Conservation (phyloP, 805 yeast species). For the Debaryomyces hansenii region DNA sequence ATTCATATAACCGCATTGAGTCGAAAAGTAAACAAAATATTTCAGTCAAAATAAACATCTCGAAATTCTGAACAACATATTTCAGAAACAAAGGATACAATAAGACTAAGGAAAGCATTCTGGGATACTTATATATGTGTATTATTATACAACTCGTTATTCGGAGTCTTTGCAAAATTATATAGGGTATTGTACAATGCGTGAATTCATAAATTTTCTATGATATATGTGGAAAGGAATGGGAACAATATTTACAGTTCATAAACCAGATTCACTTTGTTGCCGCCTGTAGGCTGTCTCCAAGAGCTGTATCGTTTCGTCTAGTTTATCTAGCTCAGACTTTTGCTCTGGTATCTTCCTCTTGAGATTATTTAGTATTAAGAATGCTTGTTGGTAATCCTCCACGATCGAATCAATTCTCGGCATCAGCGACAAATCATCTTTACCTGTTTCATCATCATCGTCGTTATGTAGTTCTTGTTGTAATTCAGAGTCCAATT, state of each 20-base stretch:
- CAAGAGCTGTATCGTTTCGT: conserved; percentile 29
- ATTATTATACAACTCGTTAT: background rate
- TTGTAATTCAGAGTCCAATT: conserved; percentile 9
- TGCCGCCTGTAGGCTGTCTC: conserved; percentile 19
- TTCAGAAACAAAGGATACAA: background rate
- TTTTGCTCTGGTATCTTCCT: conserved; percentile 34
- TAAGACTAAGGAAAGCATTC: background rate
- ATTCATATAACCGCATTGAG: conserved; percentile 5
- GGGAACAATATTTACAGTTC: background rate
- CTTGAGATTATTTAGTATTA: conserved; percentile 33
- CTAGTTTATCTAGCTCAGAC: conserved; percentile 34
- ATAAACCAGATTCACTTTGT: background rate
- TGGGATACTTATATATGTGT: background rate
- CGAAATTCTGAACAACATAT: background rate
- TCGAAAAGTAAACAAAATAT: conserved; percentile 4
- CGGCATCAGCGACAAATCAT: conserved; percentile 11
- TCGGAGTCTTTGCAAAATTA: background rate
- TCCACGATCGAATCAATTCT: conserved; percentile 16
- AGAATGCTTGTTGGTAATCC: conserved; percentile 29
- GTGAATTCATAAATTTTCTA: background rate
- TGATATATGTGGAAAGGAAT: background rate
- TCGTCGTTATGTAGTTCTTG: conserved; percentile 6
- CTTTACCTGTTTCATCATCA: conserved; percentile 9
- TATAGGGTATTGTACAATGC: background rate
- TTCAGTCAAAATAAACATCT: background rate